Conservation (phyloP, 2,329 filamentous ascomycete genomes). For the Aspergillus sp. region DNA sequence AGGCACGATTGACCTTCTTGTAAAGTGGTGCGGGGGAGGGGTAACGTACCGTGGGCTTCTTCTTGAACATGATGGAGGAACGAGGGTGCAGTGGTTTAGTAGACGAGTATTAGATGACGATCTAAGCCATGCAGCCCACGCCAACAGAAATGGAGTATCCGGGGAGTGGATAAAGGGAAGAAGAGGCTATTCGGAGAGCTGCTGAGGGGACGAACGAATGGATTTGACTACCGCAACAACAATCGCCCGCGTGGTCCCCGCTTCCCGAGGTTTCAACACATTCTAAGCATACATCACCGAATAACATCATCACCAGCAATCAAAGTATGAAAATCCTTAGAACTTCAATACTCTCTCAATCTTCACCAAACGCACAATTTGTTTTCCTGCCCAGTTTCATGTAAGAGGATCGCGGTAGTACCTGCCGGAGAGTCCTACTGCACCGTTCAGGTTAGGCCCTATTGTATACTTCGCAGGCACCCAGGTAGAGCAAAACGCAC, state of each 20-base stretch:
- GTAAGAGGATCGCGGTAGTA: background rate
- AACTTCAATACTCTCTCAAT: too few species aligned
- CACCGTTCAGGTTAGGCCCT: background rate
- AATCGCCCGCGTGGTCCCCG: constrained; percentile 22
- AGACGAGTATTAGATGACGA: background rate
- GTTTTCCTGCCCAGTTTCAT: background rate
- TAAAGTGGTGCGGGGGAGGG: constrained; percentile 28
- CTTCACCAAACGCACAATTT: too few species aligned
- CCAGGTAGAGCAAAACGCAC: background rate
- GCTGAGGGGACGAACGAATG: constrained; percentile 5
- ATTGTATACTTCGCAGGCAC: background rate
- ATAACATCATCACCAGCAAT: too few species aligned
- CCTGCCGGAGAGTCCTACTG: background rate
- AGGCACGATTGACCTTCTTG: constrained; percentile 12
- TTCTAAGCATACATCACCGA: too few species aligned
- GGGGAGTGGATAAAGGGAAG: background rate
- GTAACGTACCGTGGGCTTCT: constrained; percentile 57
- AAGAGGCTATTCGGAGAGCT: constrained; percentile 2
- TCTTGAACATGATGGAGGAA: constrained; percentile 59
- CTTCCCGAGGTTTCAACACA: constrained; percentile 2
- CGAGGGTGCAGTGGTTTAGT: background rate
- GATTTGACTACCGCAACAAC: constrained; percentile 23
- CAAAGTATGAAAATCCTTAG: too few species aligned
- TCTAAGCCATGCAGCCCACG: background rate
- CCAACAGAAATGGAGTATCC: background rate